Base-by-base conservation (phyloP, 495 filamentous ascomycete genomes). In the Umbilicaria muhlenbergii region DNA sequence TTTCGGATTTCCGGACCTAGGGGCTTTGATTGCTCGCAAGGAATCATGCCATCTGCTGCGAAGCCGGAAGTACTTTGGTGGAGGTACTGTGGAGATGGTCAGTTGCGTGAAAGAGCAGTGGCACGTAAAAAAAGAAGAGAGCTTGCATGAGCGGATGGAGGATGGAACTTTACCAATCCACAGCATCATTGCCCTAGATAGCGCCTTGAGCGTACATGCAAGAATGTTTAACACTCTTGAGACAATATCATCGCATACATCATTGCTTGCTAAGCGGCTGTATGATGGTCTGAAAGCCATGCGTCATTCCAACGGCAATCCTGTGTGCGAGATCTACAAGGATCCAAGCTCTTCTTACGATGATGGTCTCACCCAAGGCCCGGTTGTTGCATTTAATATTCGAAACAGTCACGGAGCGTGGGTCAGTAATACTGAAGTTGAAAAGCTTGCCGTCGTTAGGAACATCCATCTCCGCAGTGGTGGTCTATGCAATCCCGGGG, bases 1-100 rank as follows among this genome's bases (percentile, higher is more conserved):
- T 17, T 96, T 95, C 57, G 89, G 89, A 4, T 94, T 94, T 52
- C 89, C 89, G 0, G 85, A 96, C 54, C 63, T 96, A 0, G 89
- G 89, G 6, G 89, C 80, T 3, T 64, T 96, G 56, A 81, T 96
- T 41, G 79, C 95, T 8, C 73, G 81, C 35, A 85, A 86, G 47
- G 67, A 68, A 32, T 70, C 80, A n/a, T 75, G 68, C 1, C 54
- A 63, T 17, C 63, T 81, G 1, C 74, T 94, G 35, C 58, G 64
- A 34, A 63, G 67, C 18, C 74, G 86, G 36, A 72, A 62, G 50
- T 96, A 89, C 53, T 96, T 96, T 57, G 89, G 89, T 2, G 89
- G 89, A n/a, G 89, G 89, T 5, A 96, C 89, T 0, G 88, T 94
- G 1, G 87, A 94, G 49, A 81, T 91, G 72, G 74, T 81, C 11